Evolutionary conservation across 2,329 filamentous ascomycete species (phyloP).

Genomic region (Cadophora sp.): DNA sequence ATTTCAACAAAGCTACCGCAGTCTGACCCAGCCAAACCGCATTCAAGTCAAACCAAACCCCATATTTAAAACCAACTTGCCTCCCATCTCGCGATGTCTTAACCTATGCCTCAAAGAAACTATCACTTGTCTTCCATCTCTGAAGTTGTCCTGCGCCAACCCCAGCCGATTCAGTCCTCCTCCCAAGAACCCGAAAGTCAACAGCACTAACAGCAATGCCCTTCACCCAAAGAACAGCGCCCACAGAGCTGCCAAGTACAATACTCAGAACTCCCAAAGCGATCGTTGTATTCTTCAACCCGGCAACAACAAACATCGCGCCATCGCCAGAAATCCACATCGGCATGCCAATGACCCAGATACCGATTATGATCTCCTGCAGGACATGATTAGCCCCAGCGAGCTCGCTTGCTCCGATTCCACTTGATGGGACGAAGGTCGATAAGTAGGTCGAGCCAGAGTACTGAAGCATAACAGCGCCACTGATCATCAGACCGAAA

Average conservation of each 20-base stretch:
- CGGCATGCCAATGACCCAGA: conserved; percentile 37
- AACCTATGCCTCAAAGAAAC: conserved; percentile 27
- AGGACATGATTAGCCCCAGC: conserved; percentile 22
- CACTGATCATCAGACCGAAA: conserved; percentile 32
- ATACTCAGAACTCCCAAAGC: conserved; percentile 32
- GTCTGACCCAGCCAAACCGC: conserved; percentile 12
- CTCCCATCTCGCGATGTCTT: not conserved
- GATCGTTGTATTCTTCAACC: conserved; percentile 33
- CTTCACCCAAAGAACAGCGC: conserved; percentile 31
- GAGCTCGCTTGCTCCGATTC: conserved; percentile 13
- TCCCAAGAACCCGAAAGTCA: conserved; percentile 32
- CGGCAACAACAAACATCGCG: conserved; percentile 18
- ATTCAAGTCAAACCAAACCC: not conserved
- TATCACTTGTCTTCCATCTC: conserved; percentile 30
- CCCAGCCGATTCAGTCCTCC: not conserved
- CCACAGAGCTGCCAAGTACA: conserved; percentile 31
- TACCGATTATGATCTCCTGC: conserved; percentile 32
- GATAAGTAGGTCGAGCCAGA: conserved; percentile 21
- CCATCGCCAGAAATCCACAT: conserved; percentile 30
- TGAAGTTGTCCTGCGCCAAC: not conserved
- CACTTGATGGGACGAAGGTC: conserved; percentile 14
- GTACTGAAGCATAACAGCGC: conserved; percentile 25
- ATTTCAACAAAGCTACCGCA: not conserved
- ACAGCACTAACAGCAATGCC: conserved; percentile 24
- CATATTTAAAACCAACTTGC: not conserved